Base-by-base conservation (phyloP, 441 rosid species). In the Biscutella auriculata region DNA sequence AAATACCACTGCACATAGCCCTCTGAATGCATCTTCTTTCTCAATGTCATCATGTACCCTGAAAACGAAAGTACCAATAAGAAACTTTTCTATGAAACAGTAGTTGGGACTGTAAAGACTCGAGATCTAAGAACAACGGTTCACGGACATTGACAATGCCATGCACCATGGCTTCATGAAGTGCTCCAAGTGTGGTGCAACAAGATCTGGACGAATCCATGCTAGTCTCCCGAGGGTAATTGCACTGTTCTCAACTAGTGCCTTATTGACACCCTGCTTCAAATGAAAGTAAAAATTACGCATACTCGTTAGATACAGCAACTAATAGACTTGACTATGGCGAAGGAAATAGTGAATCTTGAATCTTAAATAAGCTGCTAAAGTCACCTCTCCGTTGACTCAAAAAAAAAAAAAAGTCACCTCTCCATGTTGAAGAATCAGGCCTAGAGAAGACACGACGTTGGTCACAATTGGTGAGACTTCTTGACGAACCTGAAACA, bases 11-110 rank as follows among this genome's bases (percentile, higher is more conserved):
- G 99, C 97, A 78, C 97, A 94, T 47, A 94, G 78, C 66, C 99
- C 99, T 57, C 84, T 77, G 70, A 94, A 94, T 11, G 99, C 96
- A 76, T 94, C 99, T 70, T 94, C 99, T 75, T 94, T 94, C 75
- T 90, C 99, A 63, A 77, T 67, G 72, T 87, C 99, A 82, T 94
- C 99, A 16, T 85, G 92, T 70, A 89, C 85, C 79, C 99, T 94
- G 78, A 47, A 65, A 63, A 26, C 28, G 6, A 30, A 57, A 52
- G 35, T 27, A 37, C n/a, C 14, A 35, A 9, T 48, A 34, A 53
- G 55, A 54, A 21, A 33, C 5, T 60, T 17, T 33, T 59, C 12
- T 21, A 15, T 4, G 5, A 32, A 27, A 43, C 17, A 50, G 30
- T 35, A 15, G 29, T 25, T 63, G 44, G 9, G 19, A 50, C 32